phyloP scores from a whole-genome alignment of 2,329 filamentous ascomycete species.

The Ophiostoma angusticollis region DNA sequence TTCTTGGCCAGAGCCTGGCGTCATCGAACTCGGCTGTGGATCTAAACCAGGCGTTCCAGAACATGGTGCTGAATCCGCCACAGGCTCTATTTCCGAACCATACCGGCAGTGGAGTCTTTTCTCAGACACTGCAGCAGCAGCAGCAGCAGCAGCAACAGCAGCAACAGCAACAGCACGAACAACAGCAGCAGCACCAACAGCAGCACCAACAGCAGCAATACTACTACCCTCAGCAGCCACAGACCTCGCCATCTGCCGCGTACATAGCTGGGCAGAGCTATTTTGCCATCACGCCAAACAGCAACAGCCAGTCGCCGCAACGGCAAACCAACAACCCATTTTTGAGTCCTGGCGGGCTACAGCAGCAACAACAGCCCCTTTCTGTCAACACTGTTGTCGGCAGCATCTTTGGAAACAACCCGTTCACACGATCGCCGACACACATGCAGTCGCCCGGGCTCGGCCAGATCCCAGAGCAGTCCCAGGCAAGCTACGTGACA shows the following conservation, averaged over 20 bases:
- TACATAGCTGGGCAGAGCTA: slow-evolving; percentile 7
- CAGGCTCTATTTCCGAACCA: slow-evolving; percentile 59
- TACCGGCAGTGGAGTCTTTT: slow-evolving; percentile 44
- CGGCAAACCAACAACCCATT: slow-evolving; percentile 36
- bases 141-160: slow-evolving; percentile 5
- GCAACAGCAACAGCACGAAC: slow-evolving; percentile 18
- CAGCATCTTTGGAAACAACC: slow-evolving; percentile 29
- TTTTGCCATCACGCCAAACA: slow-evolving; percentile 3
- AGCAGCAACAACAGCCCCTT: slow-evolving; percentile 23
- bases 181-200: slow-evolving; percentile 28
- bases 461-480: slow-evolving; percentile 40
- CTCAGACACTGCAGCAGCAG: slow-evolving; percentile 18
- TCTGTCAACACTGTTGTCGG: slow-evolving; percentile 26
- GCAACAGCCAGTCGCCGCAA: slow-evolving; percentile 6
- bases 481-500: slow-evolving; percentile 30
- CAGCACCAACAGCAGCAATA: slow-evolving; percentile 17
- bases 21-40: slow-evolving; percentile 10
- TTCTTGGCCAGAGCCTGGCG: slow-evolving; percentile 18
- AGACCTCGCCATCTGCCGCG: neutral
- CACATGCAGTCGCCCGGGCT: slow-evolving; percentile 37
- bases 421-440: slow-evolving; percentile 35
- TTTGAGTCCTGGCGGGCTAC: slow-evolving; percentile 19
- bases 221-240: slow-evolving; percentile 5
- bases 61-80: slow-evolving; percentile 50
- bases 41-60: slow-evolving; percentile 61